Evolutionary conservation across 1,284 basidiomycete genomes (phyloP), one percentile per base, ranked within the genome.

Genomic region (Cryptococcus deneoformans): DNA sequence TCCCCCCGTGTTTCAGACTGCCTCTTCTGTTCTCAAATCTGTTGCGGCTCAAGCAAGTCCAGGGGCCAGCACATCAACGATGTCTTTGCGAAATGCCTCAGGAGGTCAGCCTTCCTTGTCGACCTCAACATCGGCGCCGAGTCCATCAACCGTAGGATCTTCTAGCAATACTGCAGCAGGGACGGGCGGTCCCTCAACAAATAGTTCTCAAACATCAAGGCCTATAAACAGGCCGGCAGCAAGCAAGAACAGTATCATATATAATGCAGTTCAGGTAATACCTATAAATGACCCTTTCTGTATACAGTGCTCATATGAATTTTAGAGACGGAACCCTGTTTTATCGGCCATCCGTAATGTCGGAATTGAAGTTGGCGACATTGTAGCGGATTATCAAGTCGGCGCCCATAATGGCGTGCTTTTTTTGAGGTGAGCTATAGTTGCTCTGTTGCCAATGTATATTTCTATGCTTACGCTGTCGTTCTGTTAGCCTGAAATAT

Each of bases 331-430:
- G 14, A 99, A 99, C 68, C 91, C 92, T 0, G 79, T 98, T 7
- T 82, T 98, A 7, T 85, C 88, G 61, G 84, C 84, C 60, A 89
- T 99, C 53, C 84, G 87, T 59, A 90, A 91, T 75, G 87, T 97
- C 1, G 86, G 89, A 0, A 95, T 94, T 79, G 94, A 99, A 76
- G 96, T 92, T 68, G 90, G 90, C 0, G 94, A 99, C 70, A 94
- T 99, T 55, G 82, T 89, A 4, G 87, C 89, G 4, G 96, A 99
- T 74, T 97, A 90, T 73, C 91, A 95, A 75, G 92, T 96, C n/a
- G 93, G 93, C 20, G 82, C 87, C n/a, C 95, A 92, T 34, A 92
- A 91, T 6, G 90, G 92, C n/a, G 87, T 94, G 4, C 78, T 98
- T 35, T 98, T 88, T 70, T 82, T 98, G 50, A 94, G 91, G 92